Evolutionary conservation across 2,329 filamentous ascomycete genomes (phyloP).

Genomic region (Microcyclospora pomicola): DNA sequence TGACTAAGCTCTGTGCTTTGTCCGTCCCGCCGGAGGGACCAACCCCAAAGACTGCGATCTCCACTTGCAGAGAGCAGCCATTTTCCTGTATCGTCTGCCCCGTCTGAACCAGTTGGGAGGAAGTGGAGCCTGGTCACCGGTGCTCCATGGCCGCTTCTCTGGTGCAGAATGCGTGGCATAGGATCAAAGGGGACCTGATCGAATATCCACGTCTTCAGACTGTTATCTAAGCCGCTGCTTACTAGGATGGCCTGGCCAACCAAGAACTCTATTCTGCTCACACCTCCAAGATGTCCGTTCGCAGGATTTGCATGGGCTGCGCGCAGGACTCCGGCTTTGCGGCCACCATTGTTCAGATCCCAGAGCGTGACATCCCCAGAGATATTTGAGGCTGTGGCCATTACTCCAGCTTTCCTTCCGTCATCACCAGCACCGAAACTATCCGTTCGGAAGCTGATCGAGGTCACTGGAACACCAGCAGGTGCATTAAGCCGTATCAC

Average conservation of each 20-base stretch:
- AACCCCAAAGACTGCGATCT: conserved; percentile 89
- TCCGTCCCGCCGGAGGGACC: conserved; percentile 85
- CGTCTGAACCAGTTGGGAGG: conserved; percentile 76
- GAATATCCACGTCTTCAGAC: conserved; percentile 91
- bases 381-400: conserved; percentile 71
- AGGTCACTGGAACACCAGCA: conserved; percentile 52
- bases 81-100: conserved; percentile 75
- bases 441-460: conserved; percentile 83
- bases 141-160: conserved; percentile 75
- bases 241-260: conserved; percentile 78
- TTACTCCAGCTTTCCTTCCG: conserved; percentile 72
- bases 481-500: conserved; percentile 47
- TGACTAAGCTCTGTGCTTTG: conserved; percentile 91
- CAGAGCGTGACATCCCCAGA: conserved; percentile 89
- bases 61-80: conserved; percentile 84
- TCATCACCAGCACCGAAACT: conserved; percentile 78
- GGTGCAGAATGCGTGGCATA: conserved; percentile 71
- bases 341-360: conserved; percentile 83
- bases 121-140: conserved; percentile 74
- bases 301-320: conserved; percentile 70
- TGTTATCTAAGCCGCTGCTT: conserved; percentile 85
- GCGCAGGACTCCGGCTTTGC: conserved; percentile 72
- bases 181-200: conserved; percentile 83
- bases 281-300: conserved; percentile 61
- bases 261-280: conserved; percentile 81